A percentile compares a stretch with the other conserved stretches of the same genome.
These are phyloP conservation scores for Marvania coccoides DNA, from an alignment of 139 green algal species.

Conservation along the genomic window DNA sequence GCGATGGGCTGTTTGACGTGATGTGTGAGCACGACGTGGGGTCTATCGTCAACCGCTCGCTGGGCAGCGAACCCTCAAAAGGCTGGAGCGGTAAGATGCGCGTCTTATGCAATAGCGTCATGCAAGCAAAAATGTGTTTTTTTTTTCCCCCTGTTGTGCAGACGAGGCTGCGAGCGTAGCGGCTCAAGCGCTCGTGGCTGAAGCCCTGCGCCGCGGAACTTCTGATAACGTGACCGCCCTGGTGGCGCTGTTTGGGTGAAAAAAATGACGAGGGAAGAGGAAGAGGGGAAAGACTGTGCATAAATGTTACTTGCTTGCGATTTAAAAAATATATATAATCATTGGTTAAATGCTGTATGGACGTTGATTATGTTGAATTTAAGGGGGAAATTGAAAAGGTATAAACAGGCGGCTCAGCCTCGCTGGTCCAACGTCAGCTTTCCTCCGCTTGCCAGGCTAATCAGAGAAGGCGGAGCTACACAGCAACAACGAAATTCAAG, in stretches of 20 bases:
- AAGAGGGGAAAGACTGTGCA: no score
- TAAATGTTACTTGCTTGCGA: no score
- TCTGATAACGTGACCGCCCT: not conserved
- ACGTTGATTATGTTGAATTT: not conserved
- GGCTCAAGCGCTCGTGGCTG: not conserved
- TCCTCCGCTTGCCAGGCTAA: slow-evolving; percentile 19
- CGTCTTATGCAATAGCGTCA: no score
- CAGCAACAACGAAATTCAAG: not conserved
- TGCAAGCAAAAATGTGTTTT: not conserved
- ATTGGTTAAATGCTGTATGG: not conserved
- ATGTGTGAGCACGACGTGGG: not conserved
- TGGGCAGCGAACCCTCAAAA: not conserved
- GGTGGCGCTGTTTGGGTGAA: not conserved
- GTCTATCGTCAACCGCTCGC: no score
- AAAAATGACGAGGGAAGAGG: not conserved
- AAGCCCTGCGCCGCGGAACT: not conserved
- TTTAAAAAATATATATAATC: no score
- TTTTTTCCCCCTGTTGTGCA: no score
- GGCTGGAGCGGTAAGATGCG: no score
- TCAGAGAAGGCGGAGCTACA: slow-evolving; percentile 17
- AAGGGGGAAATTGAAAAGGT: not conserved
- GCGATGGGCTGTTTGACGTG: not conserved
- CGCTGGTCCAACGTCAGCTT: slow-evolving; percentile 9
- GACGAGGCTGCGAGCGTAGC: not conserved
- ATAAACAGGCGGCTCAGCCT: not conserved